Evolutionary conservation across 768 basidiomycete genomes (phyloP).

Genomic region (Russula vinacea): DNA sequence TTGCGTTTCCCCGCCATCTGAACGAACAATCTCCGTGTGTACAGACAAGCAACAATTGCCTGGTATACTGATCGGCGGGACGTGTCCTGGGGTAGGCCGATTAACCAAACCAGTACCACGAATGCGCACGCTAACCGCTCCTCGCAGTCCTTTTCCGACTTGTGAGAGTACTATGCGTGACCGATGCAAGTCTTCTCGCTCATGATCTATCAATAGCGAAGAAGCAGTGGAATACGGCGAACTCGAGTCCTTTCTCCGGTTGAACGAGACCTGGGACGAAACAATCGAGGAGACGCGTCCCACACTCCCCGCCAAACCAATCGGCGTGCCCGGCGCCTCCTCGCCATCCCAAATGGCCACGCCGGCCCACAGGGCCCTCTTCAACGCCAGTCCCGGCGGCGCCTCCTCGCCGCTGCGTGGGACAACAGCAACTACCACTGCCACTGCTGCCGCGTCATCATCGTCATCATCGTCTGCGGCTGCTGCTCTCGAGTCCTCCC

Average conservation of each 20-base stretch:
- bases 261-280: slow-evolving; percentile 66
- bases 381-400: slow-evolving; percentile 39
- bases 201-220: slow-evolving; percentile 48
- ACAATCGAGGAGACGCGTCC: slow-evolving; percentile 59
- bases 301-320: slow-evolving; percentile 52
- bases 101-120: not conserved
- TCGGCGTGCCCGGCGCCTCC: slow-evolving; percentile 79
- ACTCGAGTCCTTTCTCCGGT: slow-evolving; percentile 65
- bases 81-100: slow-evolving; percentile 63
- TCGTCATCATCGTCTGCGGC: too few relatives aligned
- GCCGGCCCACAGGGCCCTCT: slow-evolving; percentile 64
- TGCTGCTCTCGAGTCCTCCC: not conserved
- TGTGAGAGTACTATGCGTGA: slow-evolving; percentile 46
- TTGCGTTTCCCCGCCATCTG: not conserved
- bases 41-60: slow-evolving; percentile 84
- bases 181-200: slow-evolving; percentile 15
- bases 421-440: not conserved
- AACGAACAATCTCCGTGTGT: not conserved
- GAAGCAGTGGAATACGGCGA: slow-evolving; percentile 80
- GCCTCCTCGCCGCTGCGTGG: slow-evolving; percentile 33
- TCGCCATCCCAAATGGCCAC: slow-evolving; percentile 71
- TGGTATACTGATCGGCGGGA: slow-evolving; percentile 75
- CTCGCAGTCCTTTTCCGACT: slow-evolving; percentile 63
- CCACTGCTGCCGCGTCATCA: not conserved
- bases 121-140: slow-evolving; percentile 11